Percentiles rank a stretch among this genome's conserved stretches.
These are phyloP conservation scores for Aspergillus avenaceus DNA, from an alignment of 495 filamentous ascomycete species.

Conservation along the genomic window DNA sequence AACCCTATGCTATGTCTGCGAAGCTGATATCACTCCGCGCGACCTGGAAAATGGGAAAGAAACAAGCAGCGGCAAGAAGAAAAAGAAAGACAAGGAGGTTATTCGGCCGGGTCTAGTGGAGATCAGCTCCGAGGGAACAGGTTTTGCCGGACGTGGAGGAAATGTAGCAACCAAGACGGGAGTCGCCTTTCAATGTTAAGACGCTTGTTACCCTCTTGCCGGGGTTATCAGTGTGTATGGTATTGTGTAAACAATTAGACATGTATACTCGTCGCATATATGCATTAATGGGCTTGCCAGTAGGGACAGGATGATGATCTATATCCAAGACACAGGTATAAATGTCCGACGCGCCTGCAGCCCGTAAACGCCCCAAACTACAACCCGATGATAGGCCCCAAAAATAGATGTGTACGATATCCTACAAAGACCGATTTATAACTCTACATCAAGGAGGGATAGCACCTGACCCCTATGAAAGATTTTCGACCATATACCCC, in stretches of 20 bases:
- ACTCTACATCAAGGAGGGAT: too few species aligned
- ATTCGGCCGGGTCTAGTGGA: slow-evolving; percentile 76
- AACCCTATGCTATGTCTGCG: slow-evolving; percentile 83
- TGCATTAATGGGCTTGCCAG: not conserved
- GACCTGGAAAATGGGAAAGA: not conserved
- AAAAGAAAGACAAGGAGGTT: slow-evolving; percentile 39
- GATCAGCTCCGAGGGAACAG: slow-evolving; percentile 84
- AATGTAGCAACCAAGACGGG: slow-evolving; percentile 77
- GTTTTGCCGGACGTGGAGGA: slow-evolving; percentile 81
- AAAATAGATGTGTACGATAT: not conserved
- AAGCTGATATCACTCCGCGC: slow-evolving; percentile 59
- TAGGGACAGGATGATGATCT: not conserved
- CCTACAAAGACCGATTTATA: too few species aligned
- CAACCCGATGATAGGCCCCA: slow-evolving; percentile 1
- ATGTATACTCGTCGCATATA: not conserved
- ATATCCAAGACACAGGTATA: slow-evolving; percentile 8
- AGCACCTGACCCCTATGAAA: too few species aligned
- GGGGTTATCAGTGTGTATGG: not conserved
- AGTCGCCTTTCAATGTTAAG: slow-evolving; percentile 80
- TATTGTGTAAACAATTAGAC: not conserved
- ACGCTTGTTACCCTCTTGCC: not conserved
- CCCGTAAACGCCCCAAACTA: not conserved
- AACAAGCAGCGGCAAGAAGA: slow-evolving; percentile 17
- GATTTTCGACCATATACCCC: too few species aligned
- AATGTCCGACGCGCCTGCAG: slow-evolving; percentile 1